Base-by-base conservation (phyloP, 192 early-diverging fungal species). In the Oehlia diaphana region DNA sequence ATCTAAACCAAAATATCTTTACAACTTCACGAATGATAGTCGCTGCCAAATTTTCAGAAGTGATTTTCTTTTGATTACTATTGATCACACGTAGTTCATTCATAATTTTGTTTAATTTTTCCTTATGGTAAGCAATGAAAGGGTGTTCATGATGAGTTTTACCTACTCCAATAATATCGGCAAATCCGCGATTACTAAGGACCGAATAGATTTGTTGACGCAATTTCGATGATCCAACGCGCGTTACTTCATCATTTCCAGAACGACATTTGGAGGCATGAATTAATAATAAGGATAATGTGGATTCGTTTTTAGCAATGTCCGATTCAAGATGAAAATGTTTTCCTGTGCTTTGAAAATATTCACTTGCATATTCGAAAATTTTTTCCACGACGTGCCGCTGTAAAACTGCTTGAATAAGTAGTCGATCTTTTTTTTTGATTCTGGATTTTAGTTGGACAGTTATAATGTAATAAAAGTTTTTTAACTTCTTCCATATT, bases 1-100 rank as follows among this genome's bases (percentile, higher is more conserved):
- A 31, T 66, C 64, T 26, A 66, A 66, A 66, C 10, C 21, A 66
- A 66, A 66, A 66, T 66, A 66, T 66, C 9, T 31, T 66, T 31
- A 66, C 12, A 13, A 66, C 64, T 0, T 66, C 31, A 31, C 64
- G 64, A 66, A 66, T 66, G 3, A 66, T 9, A 66, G 28, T 14
- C 3, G 28, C 23, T 3, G 23, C 64, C 13, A 21, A 31, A 31
- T 66, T 66, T 4, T 66, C 64, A 2, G 31, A 31, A 31, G 14
- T 28, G 4, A 0, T 13, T 66, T 14, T 66, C 64, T 66, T 66
- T 10, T 26, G 31, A 9, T 28, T 9, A 66, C 16, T 26, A 33
- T 66, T 33, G 14, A 66, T 66, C 33, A 21, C 33, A 35, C 64
- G 64, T 5, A 31, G 12, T 66, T 31, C 26, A 31, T 66, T 66